Evolutionary conservation across 2,329 filamentous ascomycete species (phyloP), one percentile per base, ranked within the genome.

Genomic region (Grosmannia huntii): DNA sequence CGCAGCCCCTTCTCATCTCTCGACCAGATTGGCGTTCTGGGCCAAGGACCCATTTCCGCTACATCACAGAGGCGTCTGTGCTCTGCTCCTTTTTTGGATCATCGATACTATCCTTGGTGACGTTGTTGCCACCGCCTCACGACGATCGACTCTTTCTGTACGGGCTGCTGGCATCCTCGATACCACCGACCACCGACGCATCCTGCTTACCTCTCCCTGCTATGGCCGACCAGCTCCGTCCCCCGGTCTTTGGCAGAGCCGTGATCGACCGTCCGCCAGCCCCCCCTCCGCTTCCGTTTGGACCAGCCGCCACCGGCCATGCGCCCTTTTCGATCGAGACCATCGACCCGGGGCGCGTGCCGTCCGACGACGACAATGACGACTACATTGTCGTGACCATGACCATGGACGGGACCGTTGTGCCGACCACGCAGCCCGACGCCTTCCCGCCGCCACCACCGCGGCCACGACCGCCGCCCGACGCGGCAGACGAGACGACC

Each of bases 281-380:
- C 28, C 9, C 25, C 5, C 1, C 25, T 50, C 48, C 48, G 14
- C 5, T 25, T 25, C 5, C 48, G 12, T 28, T 16, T 1, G 51
- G 12, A 12, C 12, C 38, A 21, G 23, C 4, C 3, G 21, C 25
- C 23, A 48, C 23, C 3, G 48, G 23, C 23, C 23, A 16, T 19
- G 36, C 57, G 11, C 50, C 53, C 27, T 59, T 58, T 36, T 58
- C 60, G 5, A 63, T 62, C 36, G 59, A 62, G 57, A 63, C 62
- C 1, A 57, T 62, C 9, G 60, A 38, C 36, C 55, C 59, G 11
- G 41, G 27, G 19, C 23, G 53, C 49, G 33, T 28, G 21, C 31
- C 31, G 9, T 55, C 49, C 53, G 14, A 55, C 62, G 1, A 19
- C 60, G 19, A 52, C 59, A 4, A 23, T 55, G 49, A 9, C 50